Evolutionary conservation across 192 early-diverging fungal genomes (phyloP), one percentile per base, ranked within the genome.

Genomic region (Jimgerdemannia lactiflua): DNA sequence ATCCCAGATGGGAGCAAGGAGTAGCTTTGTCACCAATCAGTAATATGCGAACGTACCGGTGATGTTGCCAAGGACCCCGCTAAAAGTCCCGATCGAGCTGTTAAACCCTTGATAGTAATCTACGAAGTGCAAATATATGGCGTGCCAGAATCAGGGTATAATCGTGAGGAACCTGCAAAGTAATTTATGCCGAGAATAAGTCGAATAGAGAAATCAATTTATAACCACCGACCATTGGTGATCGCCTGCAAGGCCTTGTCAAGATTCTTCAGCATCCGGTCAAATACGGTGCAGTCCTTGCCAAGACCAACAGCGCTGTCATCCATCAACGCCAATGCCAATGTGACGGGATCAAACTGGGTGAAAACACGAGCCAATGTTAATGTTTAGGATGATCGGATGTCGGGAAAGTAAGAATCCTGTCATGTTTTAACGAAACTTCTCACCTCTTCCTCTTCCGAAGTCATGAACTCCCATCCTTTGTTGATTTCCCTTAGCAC

Each of bases 31-130:
- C 11, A 72, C 9, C 19, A 64, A 6, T 44, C 71, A 73, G 14
- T 20, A 4, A 41, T 44, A 11, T 39, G n/a, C 20, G 40, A 71
- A 59, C 49, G 14, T 85, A 80, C 86, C 89, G 65, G 85, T 82
- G 72, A 94, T 90, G 74, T 89, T 89, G 42, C 92, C 88, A 43
- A 92, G 85, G 11, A 94, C 88, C 17, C 91, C 93, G 20, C 93
- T 90, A 73, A 92, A 94, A 66, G 91, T 92, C 81, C 92, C 83
- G 75, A 94, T 94, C 6, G 93, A 93, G 65, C 91, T 89, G 72
- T 93, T 94, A 74, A 94, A 94, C 10, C 93, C 92, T 43, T 89
- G 88, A 71, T 94, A 93, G 77, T 92, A 93, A 70, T 93, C 93
- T 89, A 80, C 2, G 68, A 10, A 29, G 8, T 40, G 18, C 29